Percentiles rank a stretch among this genome's conserved stretches.
Evolutionary conservation across 768 basidiomycete species (phyloP).

Genomic region (Kwoniella heveanensis): DNA sequence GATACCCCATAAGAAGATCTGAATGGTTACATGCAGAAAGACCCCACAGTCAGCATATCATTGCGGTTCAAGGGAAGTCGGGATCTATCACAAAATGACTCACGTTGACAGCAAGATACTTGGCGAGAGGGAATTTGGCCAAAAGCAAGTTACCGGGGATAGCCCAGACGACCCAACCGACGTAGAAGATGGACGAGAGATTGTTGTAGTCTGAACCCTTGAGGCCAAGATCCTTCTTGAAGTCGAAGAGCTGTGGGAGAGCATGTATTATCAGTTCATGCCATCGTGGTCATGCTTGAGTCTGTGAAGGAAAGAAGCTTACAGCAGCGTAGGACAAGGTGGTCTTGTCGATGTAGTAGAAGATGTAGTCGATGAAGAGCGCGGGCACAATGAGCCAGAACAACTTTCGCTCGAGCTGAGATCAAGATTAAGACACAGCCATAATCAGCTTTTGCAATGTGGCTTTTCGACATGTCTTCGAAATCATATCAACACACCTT

Average conservation of each 20-base stretch:
- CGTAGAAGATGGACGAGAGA: slow-evolving; percentile 46
- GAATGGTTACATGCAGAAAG: too few species aligned
- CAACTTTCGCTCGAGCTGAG: slow-evolving; percentile 42
- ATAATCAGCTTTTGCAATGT: neutral
- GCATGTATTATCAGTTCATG: too few species aligned
- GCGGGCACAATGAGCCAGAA: slow-evolving; percentile 46
- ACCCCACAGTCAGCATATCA: neutral
- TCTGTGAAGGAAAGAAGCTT: too few species aligned
- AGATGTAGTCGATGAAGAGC: slow-evolving; percentile 42
- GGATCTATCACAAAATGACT: neutral
- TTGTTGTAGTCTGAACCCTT: slow-evolving; percentile 56
- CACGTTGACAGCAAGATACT: slow-evolving; percentile 44
- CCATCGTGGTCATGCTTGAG: too few species aligned
- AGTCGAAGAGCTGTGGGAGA: slow-evolving; percentile 43
- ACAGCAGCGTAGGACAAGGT: slow-evolving; percentile 39
- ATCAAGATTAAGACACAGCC: neutral
- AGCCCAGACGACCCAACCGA: slow-evolving; percentile 59
- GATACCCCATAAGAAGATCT: slow-evolving; percentile 56
- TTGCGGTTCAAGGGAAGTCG: neutral
- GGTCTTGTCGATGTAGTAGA: slow-evolving; percentile 46
- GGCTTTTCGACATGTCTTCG: neutral
- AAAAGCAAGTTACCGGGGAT: slow-evolving; percentile 58
- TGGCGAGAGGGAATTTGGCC: slow-evolving; percentile 44
- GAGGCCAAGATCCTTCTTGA: slow-evolving; percentile 56
- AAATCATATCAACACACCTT: slow-evolving; percentile 17